Conservation (phyloP, 352 stramenopile genomes). For the Pythium brassicae region DNA sequence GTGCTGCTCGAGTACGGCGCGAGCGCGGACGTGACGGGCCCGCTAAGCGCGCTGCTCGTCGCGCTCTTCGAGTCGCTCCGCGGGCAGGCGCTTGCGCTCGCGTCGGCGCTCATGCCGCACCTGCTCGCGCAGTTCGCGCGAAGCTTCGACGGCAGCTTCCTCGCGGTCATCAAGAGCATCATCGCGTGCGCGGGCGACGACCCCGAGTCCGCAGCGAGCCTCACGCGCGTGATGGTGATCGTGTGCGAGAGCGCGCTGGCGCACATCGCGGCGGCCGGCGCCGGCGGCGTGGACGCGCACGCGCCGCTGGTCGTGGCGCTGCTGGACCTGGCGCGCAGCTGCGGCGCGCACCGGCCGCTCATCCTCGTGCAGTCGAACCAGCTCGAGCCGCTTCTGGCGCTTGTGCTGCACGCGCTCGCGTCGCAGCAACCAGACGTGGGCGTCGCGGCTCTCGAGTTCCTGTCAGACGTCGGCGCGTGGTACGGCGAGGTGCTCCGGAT, state of each 20-base stretch:
- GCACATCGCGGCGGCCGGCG: conserved; percentile 44
- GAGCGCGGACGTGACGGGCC: conserved; percentile 53
- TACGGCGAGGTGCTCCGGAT: conserved; percentile 73
- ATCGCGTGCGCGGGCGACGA: conserved; percentile 60
- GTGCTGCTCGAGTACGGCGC: conserved; percentile 47
- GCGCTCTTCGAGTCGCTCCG: conserved; percentile 61
- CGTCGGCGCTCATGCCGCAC: conserved; percentile 51
- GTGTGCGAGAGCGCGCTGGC: conserved; percentile 45
- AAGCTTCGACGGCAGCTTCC: conserved; percentile 53
- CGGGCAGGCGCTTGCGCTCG: conserved; percentile 54
- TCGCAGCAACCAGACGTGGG: conserved; percentile 64
- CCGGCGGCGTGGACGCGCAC: conserved; percentile 49
- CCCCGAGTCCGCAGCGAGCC: conserved; percentile 41
- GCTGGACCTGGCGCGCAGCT: conserved; percentile 57
- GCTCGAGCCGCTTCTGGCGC: conserved; percentile 48
- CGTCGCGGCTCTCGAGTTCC: conserved; percentile 45
- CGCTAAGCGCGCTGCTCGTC: conserved; percentile 49
- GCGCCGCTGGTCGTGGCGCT: conserved; percentile 41
- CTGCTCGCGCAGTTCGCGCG: conserved; percentile 60
- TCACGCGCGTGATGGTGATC: conserved; percentile 68
- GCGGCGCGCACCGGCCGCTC: conserved; percentile 43
- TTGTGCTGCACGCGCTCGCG: conserved; percentile 61
- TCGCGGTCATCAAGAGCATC: conserved; percentile 70
- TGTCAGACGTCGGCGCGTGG: conserved; percentile 60
- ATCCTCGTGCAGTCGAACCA: conserved; percentile 71